Evolutionary conservation across 1,139 yeast species (phyloP).

Genomic region (Pichia sp.): DNA sequence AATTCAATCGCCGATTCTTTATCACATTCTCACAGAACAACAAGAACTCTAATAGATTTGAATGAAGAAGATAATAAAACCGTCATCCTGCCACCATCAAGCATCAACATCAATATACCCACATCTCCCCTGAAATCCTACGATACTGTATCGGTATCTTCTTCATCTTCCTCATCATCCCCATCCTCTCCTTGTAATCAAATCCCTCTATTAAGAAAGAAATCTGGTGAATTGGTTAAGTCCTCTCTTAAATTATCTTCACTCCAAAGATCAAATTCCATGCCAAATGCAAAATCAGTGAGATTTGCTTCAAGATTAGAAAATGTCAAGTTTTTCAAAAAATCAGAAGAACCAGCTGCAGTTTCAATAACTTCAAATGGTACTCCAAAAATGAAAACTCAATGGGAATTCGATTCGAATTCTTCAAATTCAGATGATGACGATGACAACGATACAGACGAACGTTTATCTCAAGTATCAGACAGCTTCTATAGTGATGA

Average conservation of each 20-base stretch:
- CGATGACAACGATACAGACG: constrained; percentile 28
- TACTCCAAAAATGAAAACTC: constrained; percentile 15
- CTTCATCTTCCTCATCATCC: constrained; percentile 1
- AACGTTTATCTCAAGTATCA: too few relatives aligned
- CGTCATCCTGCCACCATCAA: constrained; percentile 31
- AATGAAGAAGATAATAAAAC: constrained; percentile 20
- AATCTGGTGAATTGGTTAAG: constrained; percentile 79
- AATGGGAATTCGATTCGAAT: constrained; percentile 30
- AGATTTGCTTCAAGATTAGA: constrained; percentile 70
- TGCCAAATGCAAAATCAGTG: constrained; percentile 74
- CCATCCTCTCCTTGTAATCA: not conserved
- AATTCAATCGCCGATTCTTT: not conserved
- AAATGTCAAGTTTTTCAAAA: constrained; percentile 70
- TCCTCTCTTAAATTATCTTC: constrained; percentile 60
- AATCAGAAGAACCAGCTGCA: constrained; percentile 72
- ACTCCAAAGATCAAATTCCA: constrained; percentile 53
- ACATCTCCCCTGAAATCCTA: constrained; percentile 7
- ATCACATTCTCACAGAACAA: constrained; percentile 8
- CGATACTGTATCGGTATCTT: constrained; percentile 5
- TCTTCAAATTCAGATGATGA: constrained; percentile 22
- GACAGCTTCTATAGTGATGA: too few relatives aligned
- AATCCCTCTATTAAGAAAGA: constrained; percentile 51
- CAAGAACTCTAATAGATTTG: constrained; percentile 5
- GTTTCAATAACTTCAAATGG: constrained; percentile 49
- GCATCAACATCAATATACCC: constrained; percentile 5